phyloP scores from a whole-genome alignment of 176 grass and related monocot species.

The Lolium rigidum region DNA sequence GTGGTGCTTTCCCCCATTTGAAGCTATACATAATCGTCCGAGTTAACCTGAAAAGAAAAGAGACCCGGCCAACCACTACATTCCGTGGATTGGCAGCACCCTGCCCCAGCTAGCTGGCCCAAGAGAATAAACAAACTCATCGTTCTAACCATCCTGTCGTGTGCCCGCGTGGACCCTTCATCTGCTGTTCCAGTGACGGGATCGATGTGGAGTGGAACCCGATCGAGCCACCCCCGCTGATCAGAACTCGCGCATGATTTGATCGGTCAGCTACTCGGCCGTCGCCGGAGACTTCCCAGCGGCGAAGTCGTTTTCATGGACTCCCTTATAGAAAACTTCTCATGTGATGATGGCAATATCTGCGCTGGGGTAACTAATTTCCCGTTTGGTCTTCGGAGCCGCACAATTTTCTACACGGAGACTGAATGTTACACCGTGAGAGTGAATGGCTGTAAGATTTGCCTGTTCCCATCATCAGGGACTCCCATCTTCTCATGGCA shows the following conservation, averaged over 20 bases:
- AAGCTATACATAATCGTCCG: conserved; percentile 18
- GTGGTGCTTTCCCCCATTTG: not conserved
- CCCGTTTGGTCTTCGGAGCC: too few relatives aligned
- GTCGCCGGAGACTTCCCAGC: not conserved
- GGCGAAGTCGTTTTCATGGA: conserved; percentile 27
- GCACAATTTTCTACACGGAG: too few relatives aligned
- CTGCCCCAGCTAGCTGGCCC: not conserved
- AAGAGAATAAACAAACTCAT: conserved; percentile 40
- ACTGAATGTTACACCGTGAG: too few relatives aligned
- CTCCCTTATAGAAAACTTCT: not conserved
- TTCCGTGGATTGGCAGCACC: conserved; percentile 52
- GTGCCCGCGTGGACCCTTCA: conserved; percentile 31
- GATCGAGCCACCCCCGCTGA: not conserved
- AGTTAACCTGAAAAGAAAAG: conserved; percentile 45
- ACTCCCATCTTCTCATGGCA: not conserved
- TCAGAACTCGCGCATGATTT: conserved; percentile 18
- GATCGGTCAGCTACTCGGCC: not conserved
- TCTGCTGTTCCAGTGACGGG: conserved; percentile 32
- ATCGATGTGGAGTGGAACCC: conserved; percentile 19
- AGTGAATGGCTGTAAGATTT: too few relatives aligned
- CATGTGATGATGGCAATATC: not conserved
- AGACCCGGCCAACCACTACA: conserved; percentile 45
- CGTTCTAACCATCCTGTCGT: conserved; percentile 25
- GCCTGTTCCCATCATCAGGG: too few relatives aligned
- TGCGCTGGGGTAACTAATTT: too few relatives aligned